Evolutionary conservation across 176 grass and related monocot species (phyloP), one percentile per base, ranked within the genome.

Genomic region (Triticum timopheevii): DNA sequence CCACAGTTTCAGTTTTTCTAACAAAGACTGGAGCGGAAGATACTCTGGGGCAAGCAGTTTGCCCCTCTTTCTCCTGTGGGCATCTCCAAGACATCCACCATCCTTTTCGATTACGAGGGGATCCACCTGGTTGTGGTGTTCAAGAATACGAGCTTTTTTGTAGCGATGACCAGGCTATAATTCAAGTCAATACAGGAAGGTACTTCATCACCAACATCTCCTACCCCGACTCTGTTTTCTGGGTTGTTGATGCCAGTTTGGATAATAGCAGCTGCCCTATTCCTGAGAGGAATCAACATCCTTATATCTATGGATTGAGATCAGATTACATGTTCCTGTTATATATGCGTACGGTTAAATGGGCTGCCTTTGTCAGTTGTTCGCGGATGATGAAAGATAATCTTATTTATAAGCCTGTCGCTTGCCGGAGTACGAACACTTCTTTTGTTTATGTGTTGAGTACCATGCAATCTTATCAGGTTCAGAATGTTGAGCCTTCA

Each of bases 61-160:
- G 86, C 9, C 65, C 59, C 49, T 8, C 67, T 61, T 94, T 87
- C 67, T 91, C 89, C 5, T 94, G 89, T 20, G 92, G 83, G 0
- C 66, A 84, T 76, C 89, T 94, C 45, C 77, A 88, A 19, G 40
- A 88, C 64, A 85, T 94, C 52, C 8, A 1, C 0, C 74, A 40
- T 64, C 87, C 92, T 69, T 94, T 92, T 31, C 70, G 80, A 31
- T 70, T 85, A 25, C 42, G 27, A 65, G 76, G 62, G 1, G 78
- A 95, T 78, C 82, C 84, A 0, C 27, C 49, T 4, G 42, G 40
- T 7, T 95, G 87, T 4, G 90, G 87, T 11, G 10, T 28, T 24
- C 25, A 4, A 66, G 12, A 65, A 1, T 90, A 90, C 0, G 45
- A 88, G 28, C 78, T 95, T 0, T 1, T 25, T 22, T 95, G 93